A percentile compares a stretch with the other conserved stretches of the same genome.
Conservation (phyloP, 305 asterid genomes). For the Fraxinus albicans region DNA sequence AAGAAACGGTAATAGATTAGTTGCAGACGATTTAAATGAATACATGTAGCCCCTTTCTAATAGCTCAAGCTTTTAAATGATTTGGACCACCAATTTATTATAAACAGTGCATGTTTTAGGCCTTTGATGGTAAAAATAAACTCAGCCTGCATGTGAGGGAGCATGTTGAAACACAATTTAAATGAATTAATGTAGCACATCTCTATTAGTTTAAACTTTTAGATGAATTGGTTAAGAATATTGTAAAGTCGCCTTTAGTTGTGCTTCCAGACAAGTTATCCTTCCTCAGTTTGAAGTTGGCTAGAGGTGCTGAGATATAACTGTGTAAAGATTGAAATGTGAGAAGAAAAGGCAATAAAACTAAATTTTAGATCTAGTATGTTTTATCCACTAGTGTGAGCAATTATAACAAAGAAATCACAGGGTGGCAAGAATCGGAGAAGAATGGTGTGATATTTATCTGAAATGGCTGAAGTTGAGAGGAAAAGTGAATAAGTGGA, state of each 20-base stretch:
- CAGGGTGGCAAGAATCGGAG: neutral
- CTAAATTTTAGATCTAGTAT: neutral
- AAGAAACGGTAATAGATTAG: neutral
- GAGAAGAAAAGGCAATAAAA: slow-evolving; percentile 24
- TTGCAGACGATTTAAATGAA: no score
- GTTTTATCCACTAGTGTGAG: slow-evolving; percentile 4
- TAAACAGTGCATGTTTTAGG: no score
- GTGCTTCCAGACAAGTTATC: slow-evolving; percentile 85
- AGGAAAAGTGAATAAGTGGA: no score
- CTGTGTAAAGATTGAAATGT: slow-evolving; percentile 71
- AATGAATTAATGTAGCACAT: no score
- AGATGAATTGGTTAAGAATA: neutral
- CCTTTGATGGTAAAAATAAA: no score
- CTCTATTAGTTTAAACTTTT: no score
- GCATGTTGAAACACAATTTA: no score
- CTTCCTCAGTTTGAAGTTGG: slow-evolving; percentile 72
- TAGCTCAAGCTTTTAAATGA: no score
- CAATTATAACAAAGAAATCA: slow-evolving; percentile 11
- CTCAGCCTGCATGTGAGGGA: no score
- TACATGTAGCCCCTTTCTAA: no score
- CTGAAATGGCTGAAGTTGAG: no score
- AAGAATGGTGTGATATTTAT: neutral
- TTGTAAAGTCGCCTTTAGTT: slow-evolving; percentile 57
- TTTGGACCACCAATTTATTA: no score
- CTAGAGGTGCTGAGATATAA: slow-evolving; percentile 71